Conservation (phyloP, 2,329 filamentous ascomycete genomes). For the Intubia oerlemansii region DNA sequence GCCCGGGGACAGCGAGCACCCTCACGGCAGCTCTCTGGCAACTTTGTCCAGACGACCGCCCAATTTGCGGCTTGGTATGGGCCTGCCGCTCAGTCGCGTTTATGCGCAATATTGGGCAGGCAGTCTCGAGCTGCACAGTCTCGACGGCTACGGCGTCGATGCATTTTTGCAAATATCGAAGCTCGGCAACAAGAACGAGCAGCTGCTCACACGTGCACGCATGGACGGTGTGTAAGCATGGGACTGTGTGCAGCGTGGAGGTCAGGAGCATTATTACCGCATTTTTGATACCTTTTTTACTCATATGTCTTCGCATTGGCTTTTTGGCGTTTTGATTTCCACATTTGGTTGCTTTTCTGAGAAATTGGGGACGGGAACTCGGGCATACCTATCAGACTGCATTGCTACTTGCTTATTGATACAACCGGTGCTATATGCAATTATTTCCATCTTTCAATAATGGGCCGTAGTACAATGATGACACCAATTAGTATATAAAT, state of each 20-base stretch:
- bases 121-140: constrained; percentile 68
- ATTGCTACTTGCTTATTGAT: no score
- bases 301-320: neutral
- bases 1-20: constrained; percentile 6
- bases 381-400: no score
- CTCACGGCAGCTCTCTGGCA: constrained; percentile 41
- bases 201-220: constrained; percentile 55
- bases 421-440: no score
- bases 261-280: no score
- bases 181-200: constrained; percentile 94
- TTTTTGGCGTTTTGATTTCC: neutral
- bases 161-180: constrained; percentile 92
- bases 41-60: constrained; percentile 67
- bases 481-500: no score
- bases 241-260: neutral
- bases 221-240: constrained; percentile 47
- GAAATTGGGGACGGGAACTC: no score
- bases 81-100: constrained; percentile 76
- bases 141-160: constrained; percentile 92
- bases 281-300: neutral
- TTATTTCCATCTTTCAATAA: no score
- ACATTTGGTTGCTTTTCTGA: no score
- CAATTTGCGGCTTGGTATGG: constrained; percentile 76
- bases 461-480: no score
- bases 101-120: constrained; percentile 98